Evolutionary conservation across 73 alveolate species (phyloP).

Genomic region (Durusdinium trenchii): DNA sequence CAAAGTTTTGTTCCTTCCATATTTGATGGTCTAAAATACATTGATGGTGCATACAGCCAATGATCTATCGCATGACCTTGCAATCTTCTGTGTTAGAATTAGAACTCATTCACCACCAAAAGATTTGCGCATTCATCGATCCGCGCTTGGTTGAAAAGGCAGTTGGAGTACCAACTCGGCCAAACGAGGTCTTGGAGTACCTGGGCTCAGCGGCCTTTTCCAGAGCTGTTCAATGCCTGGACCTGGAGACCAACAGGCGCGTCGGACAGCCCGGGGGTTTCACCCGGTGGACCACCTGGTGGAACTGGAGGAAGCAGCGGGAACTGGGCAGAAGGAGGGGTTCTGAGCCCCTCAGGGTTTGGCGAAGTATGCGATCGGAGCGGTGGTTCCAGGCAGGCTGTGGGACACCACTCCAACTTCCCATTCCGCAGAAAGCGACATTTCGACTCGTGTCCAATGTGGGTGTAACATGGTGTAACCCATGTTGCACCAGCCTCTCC

Average conservation of each 20-base stretch:
- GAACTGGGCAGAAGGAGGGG: background rate
- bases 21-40: background rate
- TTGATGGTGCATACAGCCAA: background rate
- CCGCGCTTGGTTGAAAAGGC: no score
- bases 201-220: conserved; percentile 99
- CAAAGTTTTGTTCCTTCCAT: background rate
- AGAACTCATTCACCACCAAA: background rate
- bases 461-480: no score
- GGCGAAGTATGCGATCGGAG: no score
- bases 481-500: no score
- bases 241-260: conserved; percentile 98
- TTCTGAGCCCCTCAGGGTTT: no score
- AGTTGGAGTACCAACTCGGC: background rate
- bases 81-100: background rate
- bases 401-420: no score
- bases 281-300: background rate
- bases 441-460: no score
- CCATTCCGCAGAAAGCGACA: no score
- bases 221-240: conserved; percentile 98
- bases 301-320: background rate
- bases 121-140: background rate
- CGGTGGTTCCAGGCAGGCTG: no score
- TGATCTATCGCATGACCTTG: background rate
- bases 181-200: conserved; percentile 98
- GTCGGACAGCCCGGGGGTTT: background rate